Evolutionary conservation across 352 stramenopile genomes (phyloP).

Genomic region (Globisporangium solare): DNA sequence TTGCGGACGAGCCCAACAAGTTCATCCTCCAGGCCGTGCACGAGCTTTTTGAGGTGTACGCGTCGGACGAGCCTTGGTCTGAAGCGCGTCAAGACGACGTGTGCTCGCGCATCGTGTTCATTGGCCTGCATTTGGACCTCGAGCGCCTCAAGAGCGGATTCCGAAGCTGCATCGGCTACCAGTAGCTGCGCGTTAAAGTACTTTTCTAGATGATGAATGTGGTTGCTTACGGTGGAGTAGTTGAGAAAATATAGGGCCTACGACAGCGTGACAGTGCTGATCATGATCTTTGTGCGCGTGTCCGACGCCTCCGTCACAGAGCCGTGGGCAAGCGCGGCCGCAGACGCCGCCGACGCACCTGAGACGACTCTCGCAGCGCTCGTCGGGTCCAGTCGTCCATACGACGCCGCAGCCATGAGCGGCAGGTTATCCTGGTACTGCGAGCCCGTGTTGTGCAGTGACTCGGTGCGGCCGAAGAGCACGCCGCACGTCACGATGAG

Average conservation of each 20-base stretch:
- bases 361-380: background rate
- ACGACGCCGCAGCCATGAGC: constrained; percentile 19
- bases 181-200: too few species aligned
- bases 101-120: constrained; percentile 65
- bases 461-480: constrained; percentile 16
- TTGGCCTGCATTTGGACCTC: constrained; percentile 51
- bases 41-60: constrained; percentile 76
- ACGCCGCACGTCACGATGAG: constrained; percentile 39
- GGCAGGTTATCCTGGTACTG: constrained; percentile 35
- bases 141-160: constrained; percentile 32
- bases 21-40: constrained; percentile 82
- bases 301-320: constrained; percentile 14
- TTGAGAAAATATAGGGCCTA: background rate
- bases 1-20: constrained; percentile 51
- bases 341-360: background rate
- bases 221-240: too few species aligned
- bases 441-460: constrained; percentile 18
- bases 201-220: too few species aligned
- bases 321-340: too few species aligned
- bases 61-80: constrained; percentile 52
- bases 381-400: background rate
- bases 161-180: constrained; percentile 15
- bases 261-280: background rate
- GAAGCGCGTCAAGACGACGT: background rate
- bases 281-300: constrained; percentile 1